Base-by-base conservation (phyloP, 208 protist species). In the Trypanosoma theileri region DNA sequence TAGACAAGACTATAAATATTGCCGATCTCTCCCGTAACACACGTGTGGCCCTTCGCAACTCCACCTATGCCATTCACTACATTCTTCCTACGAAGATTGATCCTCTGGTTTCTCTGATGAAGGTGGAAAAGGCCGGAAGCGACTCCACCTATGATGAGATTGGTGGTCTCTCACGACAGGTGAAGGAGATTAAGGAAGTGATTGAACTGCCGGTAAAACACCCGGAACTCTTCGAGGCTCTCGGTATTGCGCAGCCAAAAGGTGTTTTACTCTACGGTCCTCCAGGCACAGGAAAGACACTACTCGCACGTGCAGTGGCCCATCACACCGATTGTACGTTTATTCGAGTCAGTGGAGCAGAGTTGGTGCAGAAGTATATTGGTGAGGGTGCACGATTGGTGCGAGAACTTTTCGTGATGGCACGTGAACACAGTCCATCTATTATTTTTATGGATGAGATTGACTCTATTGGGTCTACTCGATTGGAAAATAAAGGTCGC, bases 371-470 rank as follows among this genome's bases (percentile, higher is more conserved):
- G 77, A 99, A 99, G 86, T 99, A 99, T 91, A 99, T 99, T 80
- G 99, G 99, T 63, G 99, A 99, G 81, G 99, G 99, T 52, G 95
- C 97, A 21, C 84, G 98, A 50, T 99, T 99, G 97, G 99, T 99
- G 53, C 95, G 98, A 62, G 98, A 99, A 83, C 89, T 99, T 10
- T 99, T 99, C 84, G 98, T 99, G 44, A 99, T 99, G 98, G 99
- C 99, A 4, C 81, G 98, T 46, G 94, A 99, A 81, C 98, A 99
- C 78, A 98, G 98, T 48, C 99, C 99, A 9, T 99, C 98, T 4
- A 99, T 99, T 75, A 99, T 99, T 72, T 99, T 99, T 82, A 99
- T 99, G 98, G 99, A 99, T 80, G 99, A 99, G 77, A 99, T 99
- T 75, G 99, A 99, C 84, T 98, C 95, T 7, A 99, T 99, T 76